Conservation (phyloP, 2,329 filamentous ascomycete species). For the Xylariaceae sp. region DNA sequence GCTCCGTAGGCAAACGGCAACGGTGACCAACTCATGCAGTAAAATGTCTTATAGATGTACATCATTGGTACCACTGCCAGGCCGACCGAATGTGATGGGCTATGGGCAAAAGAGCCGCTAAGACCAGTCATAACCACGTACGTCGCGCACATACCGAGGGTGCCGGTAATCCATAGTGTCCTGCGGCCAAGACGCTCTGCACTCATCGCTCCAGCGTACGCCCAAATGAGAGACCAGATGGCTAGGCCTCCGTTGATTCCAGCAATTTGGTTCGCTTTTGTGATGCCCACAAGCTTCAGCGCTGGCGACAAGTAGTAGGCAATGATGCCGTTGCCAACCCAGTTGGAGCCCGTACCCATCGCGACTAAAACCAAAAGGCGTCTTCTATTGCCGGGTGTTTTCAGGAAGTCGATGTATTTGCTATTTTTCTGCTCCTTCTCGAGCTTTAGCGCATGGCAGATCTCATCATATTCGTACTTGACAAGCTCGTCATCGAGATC, state of each 20-base stretch:
- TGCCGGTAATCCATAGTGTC: conserved; percentile 16
- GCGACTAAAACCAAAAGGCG: conserved; percentile 52
- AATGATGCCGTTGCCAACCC: conserved; percentile 30
- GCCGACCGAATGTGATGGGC: too few species aligned
- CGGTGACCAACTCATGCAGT: too few species aligned
- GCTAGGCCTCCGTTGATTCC: conserved; percentile 27
- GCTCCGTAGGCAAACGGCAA: too few species aligned
- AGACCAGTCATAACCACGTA: conserved; percentile 8
- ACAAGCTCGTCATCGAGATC: conserved; percentile 34
- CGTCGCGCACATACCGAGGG: conserved; percentile 11
- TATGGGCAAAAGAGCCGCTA: too few species aligned
- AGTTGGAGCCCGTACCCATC: conserved; percentile 53
- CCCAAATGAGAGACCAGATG: conserved; percentile 6
- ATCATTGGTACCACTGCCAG: too few species aligned
- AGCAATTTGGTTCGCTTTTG: conserved; percentile 24
- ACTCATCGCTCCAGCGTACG: conserved; percentile 2
- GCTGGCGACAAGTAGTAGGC: conserved; percentile 32
- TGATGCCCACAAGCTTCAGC: conserved; percentile 29
- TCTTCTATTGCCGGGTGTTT: too few species aligned
- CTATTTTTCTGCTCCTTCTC: too few species aligned
- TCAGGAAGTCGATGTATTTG: too few species aligned
- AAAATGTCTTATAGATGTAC: too few species aligned
- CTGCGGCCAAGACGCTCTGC: conserved; percentile 15
- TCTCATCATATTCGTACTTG: conserved; percentile 37
- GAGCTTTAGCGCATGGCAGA: conserved; percentile 37